These are phyloP conservation scores for Geotrichum europaeum DNA, from an alignment of 1,139 yeast species.

Conservation along the genomic window DNA sequence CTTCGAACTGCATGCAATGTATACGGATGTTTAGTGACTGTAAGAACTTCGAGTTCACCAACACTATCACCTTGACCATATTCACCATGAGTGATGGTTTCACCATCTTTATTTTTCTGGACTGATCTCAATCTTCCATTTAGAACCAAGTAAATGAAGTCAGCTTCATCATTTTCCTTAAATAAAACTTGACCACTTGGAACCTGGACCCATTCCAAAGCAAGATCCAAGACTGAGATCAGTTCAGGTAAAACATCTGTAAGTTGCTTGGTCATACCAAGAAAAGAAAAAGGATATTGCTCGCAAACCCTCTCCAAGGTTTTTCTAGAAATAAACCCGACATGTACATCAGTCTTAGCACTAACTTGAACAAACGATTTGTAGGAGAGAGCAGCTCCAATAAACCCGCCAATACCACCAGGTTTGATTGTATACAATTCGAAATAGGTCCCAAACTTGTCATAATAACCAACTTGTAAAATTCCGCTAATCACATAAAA, in stretches of 20 bases:
- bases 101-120: constrained; percentile 26
- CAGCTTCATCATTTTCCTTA: constrained; percentile 80
- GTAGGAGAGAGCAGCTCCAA: constrained; percentile 74
- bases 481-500: constrained; percentile 74
- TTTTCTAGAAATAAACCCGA: constrained; percentile 64
- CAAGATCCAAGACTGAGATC: constrained; percentile 74
- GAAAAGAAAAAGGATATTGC: constrained; percentile 64
- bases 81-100: constrained; percentile 50
- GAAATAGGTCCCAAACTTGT: constrained; percentile 34
- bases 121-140: constrained; percentile 84
- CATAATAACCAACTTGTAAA: constrained; percentile 51
- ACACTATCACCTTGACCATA: constrained; percentile 91
- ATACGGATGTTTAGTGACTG: constrained; percentile 67
- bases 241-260: constrained; percentile 61
- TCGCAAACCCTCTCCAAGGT: constrained; percentile 65
- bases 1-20: constrained; percentile 87
- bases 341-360: constrained; percentile 54
- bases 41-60: constrained; percentile 91
- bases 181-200: constrained; percentile 78
- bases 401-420: constrained; percentile 86
- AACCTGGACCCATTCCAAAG: constrained; percentile 90
- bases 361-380: constrained; percentile 68
- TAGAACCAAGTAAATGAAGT: constrained; percentile 83
- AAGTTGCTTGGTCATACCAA: constrained; percentile 70
- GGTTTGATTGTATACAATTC: constrained; percentile 54